Percentiles rank a stretch among this genome's conserved stretches.
Conservation (phyloP, 2,329 filamentous ascomycete species). For the Penicillium sp. region DNA sequence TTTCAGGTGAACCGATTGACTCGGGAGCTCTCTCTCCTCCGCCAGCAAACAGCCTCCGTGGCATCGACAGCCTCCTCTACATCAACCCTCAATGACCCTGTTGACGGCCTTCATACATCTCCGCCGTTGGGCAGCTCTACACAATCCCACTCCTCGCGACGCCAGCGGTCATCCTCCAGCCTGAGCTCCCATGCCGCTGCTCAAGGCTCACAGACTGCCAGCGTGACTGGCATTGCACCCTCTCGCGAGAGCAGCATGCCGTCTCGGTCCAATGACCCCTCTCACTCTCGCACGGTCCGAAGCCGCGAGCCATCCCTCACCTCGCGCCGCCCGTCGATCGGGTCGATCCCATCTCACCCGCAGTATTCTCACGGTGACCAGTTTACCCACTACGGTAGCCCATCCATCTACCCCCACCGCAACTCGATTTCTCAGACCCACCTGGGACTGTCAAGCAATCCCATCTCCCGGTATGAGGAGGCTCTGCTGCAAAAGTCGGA, state of each 20-base stretch:
- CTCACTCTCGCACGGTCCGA: slow-evolving; percentile 30
- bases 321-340: slow-evolving; percentile 38
- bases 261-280: slow-evolving; percentile 32
- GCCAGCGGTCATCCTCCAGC: slow-evolving; percentile 59
- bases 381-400: slow-evolving; percentile 26
- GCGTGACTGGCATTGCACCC: slow-evolving; percentile 47
- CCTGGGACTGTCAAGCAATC: slow-evolving; percentile 29
- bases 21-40: slow-evolving; percentile 82
- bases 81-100: slow-evolving; percentile 53
- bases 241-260: slow-evolving; percentile 40
- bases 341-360: slow-evolving; percentile 33
- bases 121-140: slow-evolving; percentile 49
- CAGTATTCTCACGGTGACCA: slow-evolving; percentile 33
- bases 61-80: slow-evolving; percentile 62
- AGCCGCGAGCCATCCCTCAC: slow-evolving; percentile 48
- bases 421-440: slow-evolving; percentile 33
- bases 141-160: slow-evolving; percentile 56
- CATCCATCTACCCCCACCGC: slow-evolving; percentile 34
- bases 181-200: slow-evolving; percentile 49
- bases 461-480: slow-evolving; percentile 45
- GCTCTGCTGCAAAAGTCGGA: slow-evolving; percentile 44
- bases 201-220: slow-evolving; percentile 37
- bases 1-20: slow-evolving; percentile 88
- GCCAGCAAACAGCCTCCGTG: slow-evolving; percentile 65
- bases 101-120: slow-evolving; percentile 45